Evolutionary conservation across 495 filamentous ascomycete species (phyloP), one percentile per base, ranked within the genome.

Genomic region (Clohesyomyces aquaticus): DNA sequence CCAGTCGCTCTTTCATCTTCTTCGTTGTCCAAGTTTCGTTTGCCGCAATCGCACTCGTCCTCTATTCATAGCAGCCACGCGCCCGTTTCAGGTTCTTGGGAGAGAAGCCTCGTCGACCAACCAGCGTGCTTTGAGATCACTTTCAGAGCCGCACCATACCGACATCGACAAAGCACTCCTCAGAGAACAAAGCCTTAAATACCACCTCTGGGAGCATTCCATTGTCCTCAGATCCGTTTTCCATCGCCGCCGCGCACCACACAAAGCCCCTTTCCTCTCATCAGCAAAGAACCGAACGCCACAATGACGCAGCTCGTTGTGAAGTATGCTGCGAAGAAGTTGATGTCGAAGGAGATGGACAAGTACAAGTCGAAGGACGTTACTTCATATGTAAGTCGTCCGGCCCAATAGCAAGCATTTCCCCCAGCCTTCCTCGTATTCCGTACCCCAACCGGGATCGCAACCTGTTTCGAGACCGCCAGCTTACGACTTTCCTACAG

Each of bases 291-390:
- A 53, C 16, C 47, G 48, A 54, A 60, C 57, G 32, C 47, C 25
- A 66, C 22, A 55, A 78, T 78, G 76, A 70, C 75, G 4, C 28
- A 58, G 18, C 65, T 55, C 22, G 61, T 77, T 2, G 73, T 61
- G 54, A 77, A 77, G 57, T 76, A 65, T 47, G 75, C 73, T 10
- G 73, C 74, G 14, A 75, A 76, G 53, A 78, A 78, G 75, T 38
- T 77, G 45, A 67, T 78, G n/a, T 45, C 32, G 9, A 66, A 64
- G 28, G 66, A 77, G 54, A 69, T 76, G 68, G 58, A 73, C 16
- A 72, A 77, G 48, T 76, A 77, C 71, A 67, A 68, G 64, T 46
- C n/a, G 32, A 78, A 77, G 66, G 35, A 65, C 1, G 60, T 56
- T 0, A 27, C 25, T 4, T n/a, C 38, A 6, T 66, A 68, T 54